Base-by-base conservation (phyloP, 129 eudicot genomes). In the Calendula officinalis region DNA sequence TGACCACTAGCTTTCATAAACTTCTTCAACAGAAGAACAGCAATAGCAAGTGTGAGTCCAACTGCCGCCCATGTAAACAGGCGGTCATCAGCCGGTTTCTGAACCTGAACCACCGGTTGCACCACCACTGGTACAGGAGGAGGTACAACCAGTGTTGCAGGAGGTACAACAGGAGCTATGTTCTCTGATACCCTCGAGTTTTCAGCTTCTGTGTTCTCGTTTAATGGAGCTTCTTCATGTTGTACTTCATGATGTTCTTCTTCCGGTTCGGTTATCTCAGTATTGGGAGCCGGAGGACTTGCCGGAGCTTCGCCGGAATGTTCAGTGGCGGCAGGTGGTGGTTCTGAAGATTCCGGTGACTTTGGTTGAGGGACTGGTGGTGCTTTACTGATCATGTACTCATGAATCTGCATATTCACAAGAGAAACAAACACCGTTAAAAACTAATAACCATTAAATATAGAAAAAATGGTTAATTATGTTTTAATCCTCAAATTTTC, bases 41-140 rank as follows among this genome's bases (percentile, higher is more conserved):
- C 78, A 17, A 94, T 94, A 42, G 97, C 99, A 66, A 94, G 56
- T 52, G 90, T 78, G 6, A 89, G 91, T 50, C 95, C 99, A 7
- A 89, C 67, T 46, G 97, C 97, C 11, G 99, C 99, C 89, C 70
- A 78, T 2, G 92, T 94, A 78, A 94, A 88, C 56, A 94, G 66
- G n/a, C 99, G 92, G 56, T 94, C 99, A 74, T 88, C 95, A 11
- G 83, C 90, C 5, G 72, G 78, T 75, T 73, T 82, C 62, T 86
- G 94, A 77, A 74, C 86, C 77, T 69, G 64, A 51, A 47, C 8
- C 48, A 73, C 45, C 68, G 57, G 78, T 22, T 77, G 87, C 49
- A 51, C 74, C 36, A 43, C 30, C 30, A 22, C 75, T 9, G 78
- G 38, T 73, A 43, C 60, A 55, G 56, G 82, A 13, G 72, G 56